Conservation (phyloP, 192 early-diverging fungal species). For the Mortierella claussenii region DNA sequence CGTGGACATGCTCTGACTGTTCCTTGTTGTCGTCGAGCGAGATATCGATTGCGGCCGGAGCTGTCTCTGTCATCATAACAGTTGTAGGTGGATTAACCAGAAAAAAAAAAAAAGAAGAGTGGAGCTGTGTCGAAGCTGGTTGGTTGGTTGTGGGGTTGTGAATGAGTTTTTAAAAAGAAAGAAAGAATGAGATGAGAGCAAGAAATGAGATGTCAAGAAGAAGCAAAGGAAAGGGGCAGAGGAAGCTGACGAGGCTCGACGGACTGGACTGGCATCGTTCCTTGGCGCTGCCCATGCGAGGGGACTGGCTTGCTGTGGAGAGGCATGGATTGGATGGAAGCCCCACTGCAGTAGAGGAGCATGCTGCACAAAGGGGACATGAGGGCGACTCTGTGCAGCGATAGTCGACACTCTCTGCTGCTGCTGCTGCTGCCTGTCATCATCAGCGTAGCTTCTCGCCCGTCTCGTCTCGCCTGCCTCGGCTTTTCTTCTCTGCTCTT, state of each 20-base stretch:
- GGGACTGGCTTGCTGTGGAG: too few species aligned
- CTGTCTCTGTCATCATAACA: slow-evolving; percentile 3
- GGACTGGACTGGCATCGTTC: too few species aligned
- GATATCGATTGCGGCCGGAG: slow-evolving; percentile 15
- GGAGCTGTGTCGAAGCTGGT: not conserved
- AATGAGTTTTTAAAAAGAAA: not conserved
- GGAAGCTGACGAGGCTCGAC: too few species aligned
- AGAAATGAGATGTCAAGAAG: not conserved
- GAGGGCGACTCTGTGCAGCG: too few species aligned
- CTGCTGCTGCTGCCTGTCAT: too few species aligned
- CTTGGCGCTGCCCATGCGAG: too few species aligned
- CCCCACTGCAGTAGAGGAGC: too few species aligned
- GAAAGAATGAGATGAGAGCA: not conserved
- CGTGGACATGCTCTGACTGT: slow-evolving; percentile 30
- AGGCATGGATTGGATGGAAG: too few species aligned
- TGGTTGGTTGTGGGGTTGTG: not conserved
- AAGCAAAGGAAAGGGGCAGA: too few species aligned
- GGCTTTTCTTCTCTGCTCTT: not conserved
- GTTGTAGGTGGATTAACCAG: not conserved
- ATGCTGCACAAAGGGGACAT: too few species aligned
- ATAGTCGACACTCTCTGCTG: too few species aligned
- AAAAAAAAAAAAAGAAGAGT: not conserved
- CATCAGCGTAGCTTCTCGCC: too few species aligned
- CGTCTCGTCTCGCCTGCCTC: not conserved
- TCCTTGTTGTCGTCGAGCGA: slow-evolving; percentile 22